phyloP scores from a whole-genome alignment of 495 filamentous ascomycete genomes.

The Hypoxylon subgilvum region DNA sequence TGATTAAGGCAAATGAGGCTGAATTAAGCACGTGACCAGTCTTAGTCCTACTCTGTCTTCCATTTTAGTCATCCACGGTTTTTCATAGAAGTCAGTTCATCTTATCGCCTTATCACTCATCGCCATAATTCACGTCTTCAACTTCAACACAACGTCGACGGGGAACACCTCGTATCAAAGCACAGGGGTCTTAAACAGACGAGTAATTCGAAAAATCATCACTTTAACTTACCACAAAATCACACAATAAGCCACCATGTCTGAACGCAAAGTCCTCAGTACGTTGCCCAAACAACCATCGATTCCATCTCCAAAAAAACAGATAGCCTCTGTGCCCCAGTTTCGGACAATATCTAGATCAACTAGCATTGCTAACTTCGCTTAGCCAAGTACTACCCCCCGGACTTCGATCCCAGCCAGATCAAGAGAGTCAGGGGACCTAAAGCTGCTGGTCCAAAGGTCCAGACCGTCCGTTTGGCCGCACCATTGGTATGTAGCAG shows the following conservation, averaged over 20 bases:
- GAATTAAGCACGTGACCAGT: conserved; percentile 20
- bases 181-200: neutral
- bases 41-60: conserved; percentile 4
- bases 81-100: neutral
- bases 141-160: conserved; percentile 1
- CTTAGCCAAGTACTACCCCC: conserved; percentile 79
- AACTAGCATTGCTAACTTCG: conserved; percentile 15
- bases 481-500: conserved; percentile 70
- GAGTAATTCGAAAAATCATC: neutral
- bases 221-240: neutral
- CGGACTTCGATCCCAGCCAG: conserved; percentile 94
- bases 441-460: conserved; percentile 77
- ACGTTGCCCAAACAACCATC: no score
- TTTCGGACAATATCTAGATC: conserved; percentile 6
- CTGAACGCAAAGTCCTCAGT: conserved; percentile 85
- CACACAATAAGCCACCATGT: conserved; percentile 64
- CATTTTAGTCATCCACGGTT: no score
- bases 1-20: conserved; percentile 24
- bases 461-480: conserved; percentile 93
- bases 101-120: neutral
- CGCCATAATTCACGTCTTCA: neutral
- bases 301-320: no score
- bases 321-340: no score
- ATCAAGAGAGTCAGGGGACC: conserved; percentile 67
- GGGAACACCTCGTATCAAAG: neutral